Conservation (phyloP, 2,329 filamentous ascomycete genomes). For the Apiospora sp. region DNA sequence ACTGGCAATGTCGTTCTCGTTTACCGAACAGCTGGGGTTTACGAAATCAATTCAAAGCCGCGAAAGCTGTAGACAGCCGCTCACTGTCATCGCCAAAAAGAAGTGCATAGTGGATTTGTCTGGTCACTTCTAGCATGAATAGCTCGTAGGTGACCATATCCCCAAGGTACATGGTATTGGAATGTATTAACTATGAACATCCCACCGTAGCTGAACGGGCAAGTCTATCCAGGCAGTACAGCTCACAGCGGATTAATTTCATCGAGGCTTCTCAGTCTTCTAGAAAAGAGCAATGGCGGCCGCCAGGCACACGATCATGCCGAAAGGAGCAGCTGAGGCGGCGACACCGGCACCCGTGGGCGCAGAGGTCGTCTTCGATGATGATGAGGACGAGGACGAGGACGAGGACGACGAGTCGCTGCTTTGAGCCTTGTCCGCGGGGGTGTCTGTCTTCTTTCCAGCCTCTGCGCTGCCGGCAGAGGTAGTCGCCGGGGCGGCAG, state of each 20-base stretch:
- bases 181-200: slow-evolving; percentile 9
- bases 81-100: not conserved
- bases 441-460: not conserved
- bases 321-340: slow-evolving; percentile 20
- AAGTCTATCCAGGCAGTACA: not conserved
- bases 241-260: not conserved
- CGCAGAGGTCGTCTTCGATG: slow-evolving; percentile 1
- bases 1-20: not conserved
- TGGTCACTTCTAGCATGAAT: not conserved
- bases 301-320: slow-evolving; percentile 21
- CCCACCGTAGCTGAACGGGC: not conserved
- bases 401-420: not conserved
- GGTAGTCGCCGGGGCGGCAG: not conserved
- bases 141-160: not conserved
- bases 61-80: not conserved
- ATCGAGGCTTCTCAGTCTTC: not conserved
- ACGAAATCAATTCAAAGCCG: not conserved
- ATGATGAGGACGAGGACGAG: not conserved
- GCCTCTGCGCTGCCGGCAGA: slow-evolving; percentile 11
- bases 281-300: slow-evolving; percentile 17
- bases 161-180: not conserved
- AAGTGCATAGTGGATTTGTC: not conserved
- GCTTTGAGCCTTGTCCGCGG: not conserved
- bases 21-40: not conserved
- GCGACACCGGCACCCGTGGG: slow-evolving; percentile 13